Conservation (phyloP, 176 grass and related monocot species). For the Bonia amplexicaulis region DNA sequence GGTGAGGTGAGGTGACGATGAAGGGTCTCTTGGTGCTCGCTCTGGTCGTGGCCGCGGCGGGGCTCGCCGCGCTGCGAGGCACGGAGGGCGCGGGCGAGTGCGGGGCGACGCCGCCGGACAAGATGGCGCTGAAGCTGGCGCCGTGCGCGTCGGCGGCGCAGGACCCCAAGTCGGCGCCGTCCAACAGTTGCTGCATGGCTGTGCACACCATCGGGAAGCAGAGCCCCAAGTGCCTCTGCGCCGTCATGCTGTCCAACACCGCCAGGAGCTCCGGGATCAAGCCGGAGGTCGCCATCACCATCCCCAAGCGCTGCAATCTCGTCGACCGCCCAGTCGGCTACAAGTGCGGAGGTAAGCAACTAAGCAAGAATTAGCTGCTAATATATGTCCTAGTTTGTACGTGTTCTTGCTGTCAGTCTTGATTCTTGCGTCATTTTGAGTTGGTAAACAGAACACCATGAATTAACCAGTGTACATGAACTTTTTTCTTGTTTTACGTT, state of each 20-base stretch:
- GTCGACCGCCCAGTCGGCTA: constrained; percentile 55
- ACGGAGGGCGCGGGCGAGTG: constrained; percentile 56
- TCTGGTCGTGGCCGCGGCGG: background rate
- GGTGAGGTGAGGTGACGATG: background rate
- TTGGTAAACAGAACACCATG: background rate
- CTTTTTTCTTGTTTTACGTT: background rate
- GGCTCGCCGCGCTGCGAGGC: constrained; percentile 1
- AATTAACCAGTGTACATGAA: background rate
- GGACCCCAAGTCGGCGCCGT: constrained; percentile 29
- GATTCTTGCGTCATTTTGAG: background rate
- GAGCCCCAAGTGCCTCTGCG: constrained; percentile 64
- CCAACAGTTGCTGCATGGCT: constrained; percentile 39
- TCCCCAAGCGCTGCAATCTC: constrained; percentile 73
- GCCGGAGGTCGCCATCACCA: constrained; percentile 55
- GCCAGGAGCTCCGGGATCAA: constrained; percentile 59
- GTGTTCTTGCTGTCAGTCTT: background rate
- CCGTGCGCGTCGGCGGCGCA: constrained; percentile 47
- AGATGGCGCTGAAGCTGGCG: constrained; percentile 50
- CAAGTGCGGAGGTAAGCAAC: constrained; percentile 57
- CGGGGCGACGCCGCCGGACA: constrained; percentile 46
- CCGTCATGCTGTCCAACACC: constrained; percentile 60
- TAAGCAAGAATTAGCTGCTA: background rate
- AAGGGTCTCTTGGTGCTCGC: constrained; percentile 4
- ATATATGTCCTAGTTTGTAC: background rate
- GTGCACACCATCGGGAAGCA: constrained; percentile 60